Conservation (phyloP, 2,329 filamentous ascomycete species). For the Tolypocladium ophioglossoides region DNA sequence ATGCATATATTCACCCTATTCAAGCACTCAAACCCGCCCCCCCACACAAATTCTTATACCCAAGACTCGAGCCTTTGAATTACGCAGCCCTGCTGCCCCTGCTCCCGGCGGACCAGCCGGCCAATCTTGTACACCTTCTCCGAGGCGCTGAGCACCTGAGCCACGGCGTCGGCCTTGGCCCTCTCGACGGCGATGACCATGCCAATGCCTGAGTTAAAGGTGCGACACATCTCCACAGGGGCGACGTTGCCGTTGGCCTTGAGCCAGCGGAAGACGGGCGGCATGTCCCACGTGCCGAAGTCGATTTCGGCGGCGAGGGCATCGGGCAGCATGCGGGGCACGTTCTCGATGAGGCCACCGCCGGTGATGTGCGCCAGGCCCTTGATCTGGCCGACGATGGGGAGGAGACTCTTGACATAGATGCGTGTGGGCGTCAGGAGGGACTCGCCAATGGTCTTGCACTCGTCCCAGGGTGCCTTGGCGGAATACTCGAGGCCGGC, state of each 20-base stretch:
- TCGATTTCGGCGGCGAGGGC: slow-evolving; percentile 74
- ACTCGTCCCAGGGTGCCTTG: slow-evolving; percentile 63
- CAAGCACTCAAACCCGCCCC: no score
- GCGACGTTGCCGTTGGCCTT: slow-evolving; percentile 62
- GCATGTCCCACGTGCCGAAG: slow-evolving; percentile 63
- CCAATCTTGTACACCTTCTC: slow-evolving; percentile 75
- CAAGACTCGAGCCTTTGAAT: slow-evolving; percentile 24
- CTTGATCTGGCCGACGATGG: slow-evolving; percentile 61
- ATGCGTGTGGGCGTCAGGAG: slow-evolving; percentile 86
- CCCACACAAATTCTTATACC: slow-evolving; percentile 5
- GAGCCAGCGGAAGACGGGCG: slow-evolving; percentile 79
- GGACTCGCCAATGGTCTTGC: slow-evolving; percentile 56
- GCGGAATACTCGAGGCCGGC: slow-evolving; percentile 62
- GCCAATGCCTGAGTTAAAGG: slow-evolving; percentile 90
- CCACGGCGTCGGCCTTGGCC: slow-evolving; percentile 50
- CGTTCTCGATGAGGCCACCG: slow-evolving; percentile 85
- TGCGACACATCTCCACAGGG: slow-evolving; percentile 72
- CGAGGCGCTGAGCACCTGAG: slow-evolving; percentile 46
- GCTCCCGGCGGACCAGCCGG: slow-evolving; percentile 49
- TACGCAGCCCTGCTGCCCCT: slow-evolving; percentile 20
- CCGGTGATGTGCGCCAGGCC: slow-evolving; percentile 96
- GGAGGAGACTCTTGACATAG: slow-evolving; percentile 76
- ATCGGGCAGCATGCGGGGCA: slow-evolving; percentile 82
- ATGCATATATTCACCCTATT: not conserved
- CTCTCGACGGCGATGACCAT: slow-evolving; percentile 80